These are phyloP conservation scores for Raphidocelis subcapitata DNA, from an alignment of 139 green algal genomes.

Conservation along the genomic window DNA sequence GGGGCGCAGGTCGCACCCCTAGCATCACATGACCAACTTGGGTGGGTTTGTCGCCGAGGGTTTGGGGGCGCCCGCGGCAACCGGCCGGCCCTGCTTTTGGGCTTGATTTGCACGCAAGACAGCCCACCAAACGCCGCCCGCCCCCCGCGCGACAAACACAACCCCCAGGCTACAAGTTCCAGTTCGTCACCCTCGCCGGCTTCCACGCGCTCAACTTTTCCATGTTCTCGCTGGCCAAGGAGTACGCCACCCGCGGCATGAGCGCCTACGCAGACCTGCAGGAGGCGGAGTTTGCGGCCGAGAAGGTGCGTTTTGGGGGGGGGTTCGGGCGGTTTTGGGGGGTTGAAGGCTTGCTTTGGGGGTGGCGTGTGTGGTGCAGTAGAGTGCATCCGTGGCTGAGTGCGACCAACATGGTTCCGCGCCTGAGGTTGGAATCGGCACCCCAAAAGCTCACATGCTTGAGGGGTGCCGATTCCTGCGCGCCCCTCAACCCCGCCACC, in stretches of 20 bases:
- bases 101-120: too few relatives aligned
- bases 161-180: slow-evolving; percentile 38
- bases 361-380: background rate
- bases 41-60: too few relatives aligned
- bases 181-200: slow-evolving; percentile 86
- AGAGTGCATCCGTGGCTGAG: background rate
- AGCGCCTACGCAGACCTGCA: slow-evolving; percentile 80
- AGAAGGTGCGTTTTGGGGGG: slow-evolving; percentile 39
- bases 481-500: too few relatives aligned
- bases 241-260: slow-evolving; percentile 74
- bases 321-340: background rate
- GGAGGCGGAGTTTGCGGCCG: slow-evolving; percentile 67
- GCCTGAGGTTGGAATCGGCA: background rate
- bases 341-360: background rate
- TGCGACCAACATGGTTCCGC: background rate
- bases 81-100: too few relatives aligned
- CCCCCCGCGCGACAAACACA: too few relatives aligned
- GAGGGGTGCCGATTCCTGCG: background rate
- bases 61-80: too few relatives aligned
- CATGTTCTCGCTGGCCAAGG: slow-evolving; percentile 77
- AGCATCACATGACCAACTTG: too few relatives aligned
- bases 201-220: slow-evolving; percentile 85
- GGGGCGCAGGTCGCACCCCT: too few relatives aligned
- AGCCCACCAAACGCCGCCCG: too few relatives aligned
- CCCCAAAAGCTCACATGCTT: background rate